Evolutionary conservation across 1,284 basidiomycete species (phyloP).

Genomic region (Marasmius fiardii): DNA sequence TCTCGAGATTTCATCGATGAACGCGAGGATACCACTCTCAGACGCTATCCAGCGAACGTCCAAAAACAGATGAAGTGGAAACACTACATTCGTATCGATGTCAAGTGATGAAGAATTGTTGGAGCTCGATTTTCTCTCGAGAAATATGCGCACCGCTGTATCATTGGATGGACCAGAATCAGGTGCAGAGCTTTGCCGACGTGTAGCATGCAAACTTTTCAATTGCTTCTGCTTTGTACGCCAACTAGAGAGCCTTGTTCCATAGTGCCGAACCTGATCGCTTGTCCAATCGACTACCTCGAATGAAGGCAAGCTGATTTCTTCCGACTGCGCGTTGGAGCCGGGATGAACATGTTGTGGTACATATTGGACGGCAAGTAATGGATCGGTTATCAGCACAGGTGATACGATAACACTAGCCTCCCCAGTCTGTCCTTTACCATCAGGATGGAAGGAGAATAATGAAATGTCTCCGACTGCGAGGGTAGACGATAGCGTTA

Average conservation of each 20-base stretch:
- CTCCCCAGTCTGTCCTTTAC: slow-evolving; percentile 13
- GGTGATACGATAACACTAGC: slow-evolving; percentile 44
- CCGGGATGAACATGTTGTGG: slow-evolving; percentile 39
- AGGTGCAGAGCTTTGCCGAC: neutral
- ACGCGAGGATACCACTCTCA: slow-evolving; percentile 33
- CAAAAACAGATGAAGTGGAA: slow-evolving; percentile 70
- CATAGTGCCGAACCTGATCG: slow-evolving; percentile 32
- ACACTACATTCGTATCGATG: slow-evolving; percentile 36
- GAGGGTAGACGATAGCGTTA: slow-evolving; percentile 24
- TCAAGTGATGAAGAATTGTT: slow-evolving; percentile 1
- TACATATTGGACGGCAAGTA: slow-evolving; percentile 50
- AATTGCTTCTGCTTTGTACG: slow-evolving; percentile 34
- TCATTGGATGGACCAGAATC: neutral
- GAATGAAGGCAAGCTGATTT: slow-evolving; percentile 46
- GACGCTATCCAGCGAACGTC: slow-evolving; percentile 56
- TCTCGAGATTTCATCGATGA: slow-evolving; percentile 34
- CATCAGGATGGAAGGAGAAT: slow-evolving; percentile 39
- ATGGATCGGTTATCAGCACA: slow-evolving; percentile 60
- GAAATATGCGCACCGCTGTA: neutral
- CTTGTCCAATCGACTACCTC: slow-evolving; percentile 63
- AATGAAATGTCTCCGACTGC: slow-evolving; percentile 49
- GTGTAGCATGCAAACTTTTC: neutral
- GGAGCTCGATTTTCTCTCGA: neutral
- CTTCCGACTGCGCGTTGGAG: slow-evolving; percentile 16
- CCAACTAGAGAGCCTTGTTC: slow-evolving; percentile 61